Conservation (phyloP, 1,139 yeast species). For the Kodamaea ohmeri region DNA sequence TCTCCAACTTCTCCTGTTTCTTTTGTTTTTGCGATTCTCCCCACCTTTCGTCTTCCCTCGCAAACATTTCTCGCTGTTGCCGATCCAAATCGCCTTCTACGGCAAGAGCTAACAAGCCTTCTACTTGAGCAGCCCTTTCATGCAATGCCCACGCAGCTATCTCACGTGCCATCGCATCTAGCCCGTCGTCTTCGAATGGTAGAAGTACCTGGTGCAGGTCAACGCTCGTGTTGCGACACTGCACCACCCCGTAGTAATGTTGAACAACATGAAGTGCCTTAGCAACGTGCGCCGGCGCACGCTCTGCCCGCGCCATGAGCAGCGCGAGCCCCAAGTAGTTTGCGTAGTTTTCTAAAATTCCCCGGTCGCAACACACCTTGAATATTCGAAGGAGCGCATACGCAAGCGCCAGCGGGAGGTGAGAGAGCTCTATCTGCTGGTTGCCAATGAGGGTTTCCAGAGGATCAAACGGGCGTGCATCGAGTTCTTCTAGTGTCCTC, state of each 20-base stretch:
- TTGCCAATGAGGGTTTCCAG: too few species aligned
- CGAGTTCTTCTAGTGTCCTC: too few species aligned
- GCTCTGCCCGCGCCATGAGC: background rate
- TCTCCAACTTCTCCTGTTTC: background rate
- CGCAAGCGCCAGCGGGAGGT: conserved; percentile 20
- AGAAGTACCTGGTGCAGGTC: conserved; percentile 18
- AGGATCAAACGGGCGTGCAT: too few species aligned
- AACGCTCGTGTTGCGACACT: conserved; percentile 9
- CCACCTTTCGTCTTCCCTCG: background rate
- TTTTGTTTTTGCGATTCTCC: background rate
- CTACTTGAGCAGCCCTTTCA: background rate
- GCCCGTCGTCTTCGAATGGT: conserved; percentile 22
- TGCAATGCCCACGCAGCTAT: background rate
- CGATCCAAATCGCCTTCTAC: conserved; percentile 1
- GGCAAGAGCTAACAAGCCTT: background rate
- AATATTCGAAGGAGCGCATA: conserved; percentile 26
- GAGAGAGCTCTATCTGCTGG: too few species aligned
- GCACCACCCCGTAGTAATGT: conserved; percentile 16
- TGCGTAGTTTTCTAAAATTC: conserved; percentile 20
- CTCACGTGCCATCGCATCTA: conserved; percentile 14
- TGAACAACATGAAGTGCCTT: conserved; percentile 23
- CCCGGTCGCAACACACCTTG: conserved; percentile 20
- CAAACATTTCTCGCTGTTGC: background rate
- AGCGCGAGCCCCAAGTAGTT: conserved; percentile 12
- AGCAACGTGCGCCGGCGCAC: conserved; percentile 15